Base-by-base conservation (phyloP, 805 yeast genomes). In the Kazachstania viticola region DNA sequence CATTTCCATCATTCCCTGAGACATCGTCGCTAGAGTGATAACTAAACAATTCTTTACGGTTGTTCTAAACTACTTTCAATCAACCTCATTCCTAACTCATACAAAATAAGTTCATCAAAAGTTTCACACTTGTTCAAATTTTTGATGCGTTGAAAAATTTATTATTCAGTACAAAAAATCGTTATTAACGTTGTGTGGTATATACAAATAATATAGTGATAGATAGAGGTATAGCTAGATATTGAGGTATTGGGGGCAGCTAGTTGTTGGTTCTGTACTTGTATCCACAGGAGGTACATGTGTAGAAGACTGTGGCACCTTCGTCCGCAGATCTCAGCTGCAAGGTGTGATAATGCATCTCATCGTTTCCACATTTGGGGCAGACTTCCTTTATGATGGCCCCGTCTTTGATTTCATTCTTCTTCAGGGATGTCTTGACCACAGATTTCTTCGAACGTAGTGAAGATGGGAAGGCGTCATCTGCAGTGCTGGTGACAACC, bases 261-360 rank as follows among this genome's bases (percentile, higher is more conserved):
- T 48, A 88, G 56, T 91, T 91, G 58, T 91, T 88, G 23, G 95
- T 87, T 65, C 96, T 79, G 67, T 82, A 87, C 49, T 83, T 75
- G 69, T 88, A 84, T 27, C 87, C 85, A 69, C 99, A 91, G 26
- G 71, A 63, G 1, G 94, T 79, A 65, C 98, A 91, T 1, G 98
- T 88, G 62, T 91, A 93, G 56, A 91, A 91, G 22, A 91, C 97
- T 8, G 99, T 91, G 18, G 98, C 94, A 69, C 98, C 99, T 69
- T 91, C 99, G 69, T 91, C 99, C 1, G 98, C 99, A 33, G 95
- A 81, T 62, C 99, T 76, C 47, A 91, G 69, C 61, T 91, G 99
- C 45, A 91, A 65, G 4, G 98, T 91, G 54, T 91, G 97, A 56
- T 88, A 91, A 55, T 78, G 87, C 98, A 93, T 93, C 60, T 91